Evolutionary conservation across 2,329 filamentous ascomycete genomes (phyloP), one percentile per base, ranked within the genome.

Genomic region (Chaetomiaceae sp.): DNA sequence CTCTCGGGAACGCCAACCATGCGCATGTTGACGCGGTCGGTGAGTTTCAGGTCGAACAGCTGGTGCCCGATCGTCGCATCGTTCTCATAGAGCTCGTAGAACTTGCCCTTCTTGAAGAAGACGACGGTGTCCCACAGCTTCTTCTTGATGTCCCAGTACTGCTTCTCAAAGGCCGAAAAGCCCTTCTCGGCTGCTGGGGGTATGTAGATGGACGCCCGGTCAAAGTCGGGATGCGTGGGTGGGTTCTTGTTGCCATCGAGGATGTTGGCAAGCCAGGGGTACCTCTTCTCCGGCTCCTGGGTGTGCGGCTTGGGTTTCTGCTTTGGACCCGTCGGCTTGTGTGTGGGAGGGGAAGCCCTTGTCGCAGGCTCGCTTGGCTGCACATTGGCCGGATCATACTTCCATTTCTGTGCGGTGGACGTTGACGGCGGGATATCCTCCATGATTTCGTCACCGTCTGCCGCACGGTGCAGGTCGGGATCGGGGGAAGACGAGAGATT

Each of bases 41-140:
- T 98, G 62, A 98, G 83, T 69, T 98, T 98, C 47, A 98, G 76
- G 65, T 98, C 93, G 58, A 98, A 98, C 14, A 96, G 74, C 64
- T 97, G 93, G 62, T 98, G 90, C 4, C 93, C 93, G 46, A 97
- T 84, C 0, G 91, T 95, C 5, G 93, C 93, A 66, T 98, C 93
- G 50, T 96, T 95, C 64, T 98, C 93, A 61, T 97, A 98, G 0
- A 98, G 75, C 64, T 98, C 93, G 62, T 96, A 98, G 67, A 98
- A 98, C 60, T 98, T 98, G 60, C 93, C 93, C 73, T 98, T 98
- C 68, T 97, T 98, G 81, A 98, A 98, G 68, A 98, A 98, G 14
- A 98, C 91, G 37, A 98, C 84, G 0, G 90, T 96, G 56, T 96
- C 89, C 86, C 88, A 97, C 55, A 94, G 87, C 58, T 96, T 96